Conservation (phyloP, 768 basidiomycete species). For the Tulasnella sp. region DNA sequence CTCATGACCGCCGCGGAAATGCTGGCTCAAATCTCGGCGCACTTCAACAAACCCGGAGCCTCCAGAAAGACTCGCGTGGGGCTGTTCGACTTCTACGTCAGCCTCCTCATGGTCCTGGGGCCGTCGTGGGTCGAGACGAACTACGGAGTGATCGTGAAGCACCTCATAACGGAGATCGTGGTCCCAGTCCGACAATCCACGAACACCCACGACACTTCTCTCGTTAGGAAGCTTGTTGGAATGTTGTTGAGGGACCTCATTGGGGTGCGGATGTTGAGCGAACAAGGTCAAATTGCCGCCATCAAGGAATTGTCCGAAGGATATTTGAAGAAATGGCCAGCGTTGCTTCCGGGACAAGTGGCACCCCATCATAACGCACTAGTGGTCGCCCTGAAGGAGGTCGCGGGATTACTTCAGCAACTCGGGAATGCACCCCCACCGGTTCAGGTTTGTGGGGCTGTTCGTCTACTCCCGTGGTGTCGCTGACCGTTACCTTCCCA, state of each 20-base stretch:
- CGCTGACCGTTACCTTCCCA: background rate
- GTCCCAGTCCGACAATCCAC: conserved; percentile 57
- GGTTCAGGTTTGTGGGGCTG: conserved; percentile 59
- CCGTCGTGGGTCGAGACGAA: conserved; percentile 77
- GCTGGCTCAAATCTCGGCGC: conserved; percentile 74
- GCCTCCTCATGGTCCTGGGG: conserved; percentile 76
- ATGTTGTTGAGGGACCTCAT: conserved; percentile 84
- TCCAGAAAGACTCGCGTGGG: conserved; percentile 78
- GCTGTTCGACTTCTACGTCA: conserved; percentile 85
- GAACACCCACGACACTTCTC: conserved; percentile 71
- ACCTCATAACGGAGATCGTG: conserved; percentile 79
- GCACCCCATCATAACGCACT: conserved; percentile 70
- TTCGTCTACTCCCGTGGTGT: background rate
- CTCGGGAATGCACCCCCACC: conserved; percentile 90
- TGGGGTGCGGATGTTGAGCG: conserved; percentile 84
- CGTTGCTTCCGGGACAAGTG: conserved; percentile 83
- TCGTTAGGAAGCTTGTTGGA: conserved; percentile 71
- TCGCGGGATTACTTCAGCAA: conserved; percentile 82
- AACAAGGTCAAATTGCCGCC: conserved; percentile 90
- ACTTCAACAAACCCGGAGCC: conserved; percentile 74
- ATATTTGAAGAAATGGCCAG: conserved; percentile 91
- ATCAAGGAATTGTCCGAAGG: conserved; percentile 81
- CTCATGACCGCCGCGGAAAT: conserved; percentile 77
- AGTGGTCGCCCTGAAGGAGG: conserved; percentile 76
- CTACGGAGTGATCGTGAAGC: conserved; percentile 75